These are phyloP conservation scores for Colletotrichum sp. DNA, from an alignment of 2,329 filamentous ascomycete species.

Conservation along the genomic window DNA sequence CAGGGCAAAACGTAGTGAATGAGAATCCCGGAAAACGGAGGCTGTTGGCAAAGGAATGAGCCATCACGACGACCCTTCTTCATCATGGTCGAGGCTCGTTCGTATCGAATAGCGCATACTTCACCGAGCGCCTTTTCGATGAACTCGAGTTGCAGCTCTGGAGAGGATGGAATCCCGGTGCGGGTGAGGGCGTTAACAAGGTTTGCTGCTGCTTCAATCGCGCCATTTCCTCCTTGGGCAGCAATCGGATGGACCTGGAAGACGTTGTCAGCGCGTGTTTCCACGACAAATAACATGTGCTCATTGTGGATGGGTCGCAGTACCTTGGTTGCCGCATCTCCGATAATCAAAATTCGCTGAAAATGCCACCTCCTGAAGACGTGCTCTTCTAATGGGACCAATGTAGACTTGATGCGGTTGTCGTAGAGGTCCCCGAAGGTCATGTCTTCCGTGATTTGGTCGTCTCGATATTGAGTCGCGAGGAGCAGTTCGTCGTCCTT, in stretches of 20 bases:
- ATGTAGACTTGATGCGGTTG: slow-evolving; percentile 27
- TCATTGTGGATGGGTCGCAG: neutral
- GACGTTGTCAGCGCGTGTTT: neutral
- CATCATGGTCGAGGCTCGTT: neutral
- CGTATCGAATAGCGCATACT: neutral
- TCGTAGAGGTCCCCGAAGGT: slow-evolving; percentile 35
- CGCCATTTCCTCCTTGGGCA: slow-evolving; percentile 28
- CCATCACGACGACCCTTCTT: neutral
- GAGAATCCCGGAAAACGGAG: neutral
- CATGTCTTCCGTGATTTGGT: slow-evolving; percentile 25
- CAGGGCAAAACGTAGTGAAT: neutral
- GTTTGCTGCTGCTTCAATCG: slow-evolving; percentile 26
- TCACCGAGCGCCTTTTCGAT: neutral
- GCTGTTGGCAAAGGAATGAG: neutral
- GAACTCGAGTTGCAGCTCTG: neutral
- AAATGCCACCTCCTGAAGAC: slow-evolving; percentile 42
- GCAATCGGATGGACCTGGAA: slow-evolving; percentile 25
- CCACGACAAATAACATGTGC: accelerated
- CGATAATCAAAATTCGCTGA: slow-evolving; percentile 40
- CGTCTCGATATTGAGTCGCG: slow-evolving; percentile 24
- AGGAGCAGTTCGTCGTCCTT: slow-evolving; percentile 34
- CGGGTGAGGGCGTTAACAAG: slow-evolving; percentile 20
- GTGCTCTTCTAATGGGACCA: slow-evolving; percentile 32
- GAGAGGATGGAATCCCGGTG: neutral
- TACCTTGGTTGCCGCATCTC: slow-evolving; percentile 47